A percentile compares a stretch with the other conserved stretches of the same genome.
Evolutionary conservation across 1,284 basidiomycete genomes (phyloP).

Genomic region (Stereum hirsutum): DNA sequence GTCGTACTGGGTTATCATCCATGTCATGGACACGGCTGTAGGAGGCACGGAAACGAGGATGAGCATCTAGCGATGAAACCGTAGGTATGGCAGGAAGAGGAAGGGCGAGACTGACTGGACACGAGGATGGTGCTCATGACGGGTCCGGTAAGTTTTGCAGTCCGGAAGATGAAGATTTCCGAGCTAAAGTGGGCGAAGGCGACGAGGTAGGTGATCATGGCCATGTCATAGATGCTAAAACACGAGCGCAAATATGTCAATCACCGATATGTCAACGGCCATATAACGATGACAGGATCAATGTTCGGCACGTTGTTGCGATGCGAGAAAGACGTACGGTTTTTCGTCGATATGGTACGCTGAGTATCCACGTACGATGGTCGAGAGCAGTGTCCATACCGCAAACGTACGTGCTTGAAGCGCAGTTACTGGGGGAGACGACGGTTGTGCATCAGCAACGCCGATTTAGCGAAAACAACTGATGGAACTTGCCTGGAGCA

Average conservation of each 20-base stretch:
- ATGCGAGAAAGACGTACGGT: conserved; percentile 40
- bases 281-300: neutral
- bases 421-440: conserved; percentile 52
- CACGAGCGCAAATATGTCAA: neutral
- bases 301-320: neutral
- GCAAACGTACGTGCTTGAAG: conserved; percentile 85
- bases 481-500: conserved; percentile 12
- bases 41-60: neutral
- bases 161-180: conserved; percentile 80
- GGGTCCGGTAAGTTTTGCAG: conserved; percentile 57
- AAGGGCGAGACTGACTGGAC: conserved; percentile 55
- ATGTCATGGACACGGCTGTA: conserved; percentile 60
- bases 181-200: conserved; percentile 86
- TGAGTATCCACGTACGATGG: conserved; percentile 73
- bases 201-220: conserved; percentile 81
- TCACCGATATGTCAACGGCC: too few relatives aligned
- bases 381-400: conserved; percentile 81
- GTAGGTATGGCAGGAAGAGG: neutral
- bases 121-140: conserved; percentile 79
- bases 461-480: neutral
- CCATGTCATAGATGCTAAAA: conserved; percentile 82
- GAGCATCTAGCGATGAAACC: neutral
- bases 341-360: conserved; percentile 82
- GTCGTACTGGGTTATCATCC: conserved; percentile 77
- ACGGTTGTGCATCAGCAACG: neutral